Conservation (phyloP, 495 filamentous ascomycete species). For the Cetradonia linearis region DNA sequence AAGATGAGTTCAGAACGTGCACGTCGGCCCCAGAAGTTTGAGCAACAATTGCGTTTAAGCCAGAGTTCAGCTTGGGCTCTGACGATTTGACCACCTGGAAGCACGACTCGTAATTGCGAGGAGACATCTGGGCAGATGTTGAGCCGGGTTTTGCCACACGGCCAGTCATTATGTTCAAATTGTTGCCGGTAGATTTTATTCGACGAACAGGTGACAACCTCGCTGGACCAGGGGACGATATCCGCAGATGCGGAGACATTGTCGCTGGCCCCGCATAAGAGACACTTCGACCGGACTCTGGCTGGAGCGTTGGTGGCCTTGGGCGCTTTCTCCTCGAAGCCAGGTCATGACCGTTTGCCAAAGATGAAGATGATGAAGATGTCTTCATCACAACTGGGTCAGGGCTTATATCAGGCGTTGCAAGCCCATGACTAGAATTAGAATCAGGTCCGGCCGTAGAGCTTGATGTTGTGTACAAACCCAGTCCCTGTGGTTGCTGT, state of each 20-base stretch:
- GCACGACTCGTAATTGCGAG: constrained; percentile 38
- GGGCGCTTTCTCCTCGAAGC: constrained; percentile 46
- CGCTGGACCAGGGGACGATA: constrained; percentile 31
- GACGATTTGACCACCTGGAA: constrained; percentile 11
- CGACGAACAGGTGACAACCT: constrained; percentile 39
- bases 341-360: constrained; percentile 32
- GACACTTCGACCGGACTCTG: constrained; percentile 30
- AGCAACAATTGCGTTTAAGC: constrained; percentile 12
- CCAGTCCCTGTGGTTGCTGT: constrained; percentile 14
- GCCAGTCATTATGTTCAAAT: constrained; percentile 40
- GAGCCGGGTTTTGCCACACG: constrained; percentile 43
- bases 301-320: constrained; percentile 43
- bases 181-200: constrained; percentile 43
- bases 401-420: constrained; percentile 30
- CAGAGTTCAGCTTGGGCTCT: constrained; percentile 9
- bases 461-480: constrained; percentile 28
- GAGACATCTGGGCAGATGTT: constrained; percentile 38
- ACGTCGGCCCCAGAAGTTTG: constrained; percentile 6
- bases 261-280: constrained; percentile 35
- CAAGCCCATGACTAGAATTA: constrained; percentile 32
- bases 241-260: constrained; percentile 34
- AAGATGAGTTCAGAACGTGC: constrained; percentile 16
- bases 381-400: constrained; percentile 7
- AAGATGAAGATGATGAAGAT: constrained; percentile 2
- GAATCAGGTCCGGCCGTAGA: constrained; percentile 30